These are phyloP conservation scores for Ophiostoma fasciatum DNA, from an alignment of 2,329 filamentous ascomycete genomes.

Conservation along the genomic window DNA sequence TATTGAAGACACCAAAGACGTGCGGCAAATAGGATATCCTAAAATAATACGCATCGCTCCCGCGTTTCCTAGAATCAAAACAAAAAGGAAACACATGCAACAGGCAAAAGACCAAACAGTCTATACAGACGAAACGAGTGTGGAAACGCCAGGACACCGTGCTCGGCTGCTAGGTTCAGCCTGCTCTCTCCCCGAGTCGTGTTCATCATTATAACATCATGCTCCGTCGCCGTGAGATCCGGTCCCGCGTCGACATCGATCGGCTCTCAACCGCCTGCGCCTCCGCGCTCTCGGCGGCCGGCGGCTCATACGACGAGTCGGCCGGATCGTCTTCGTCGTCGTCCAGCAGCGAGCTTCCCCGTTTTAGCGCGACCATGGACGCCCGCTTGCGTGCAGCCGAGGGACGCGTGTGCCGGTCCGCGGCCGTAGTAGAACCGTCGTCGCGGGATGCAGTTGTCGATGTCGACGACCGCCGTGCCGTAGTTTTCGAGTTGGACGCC, in stretches of 20 bases:
- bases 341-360: slow-evolving; percentile 16
- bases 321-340: slow-evolving; percentile 20
- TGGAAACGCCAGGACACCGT: slow-evolving; percentile 3
- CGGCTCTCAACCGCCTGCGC: slow-evolving; percentile 10
- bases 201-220: slow-evolving; percentile 38
- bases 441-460: neutral
- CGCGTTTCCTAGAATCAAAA: neutral
- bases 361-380: slow-evolving; percentile 26
- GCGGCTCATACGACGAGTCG: slow-evolving; percentile 14
- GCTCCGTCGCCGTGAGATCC: slow-evolving; percentile 34
- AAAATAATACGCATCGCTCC: slow-evolving; percentile 9
- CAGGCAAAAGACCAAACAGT: neutral
- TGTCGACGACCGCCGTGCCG: slow-evolving; percentile 6
- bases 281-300: slow-evolving; percentile 10
- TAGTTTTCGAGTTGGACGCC: slow-evolving; percentile 2
- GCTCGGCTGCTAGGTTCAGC: neutral
- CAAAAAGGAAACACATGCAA: neutral
- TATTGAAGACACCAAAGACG: neutral
- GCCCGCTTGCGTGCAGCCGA: slow-evolving; percentile 23
- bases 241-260: slow-evolving; percentile 15
- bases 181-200: neutral
- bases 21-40: slow-evolving; percentile 11
- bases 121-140: neutral
- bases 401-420: slow-evolving; percentile 12
- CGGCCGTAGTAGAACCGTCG: neutral